A percentile compares a stretch with the other conserved stretches of the same genome.
Evolutionary conservation across 2,329 filamentous ascomycete genomes (phyloP).

Genomic region (Talaromyces sp.): DNA sequence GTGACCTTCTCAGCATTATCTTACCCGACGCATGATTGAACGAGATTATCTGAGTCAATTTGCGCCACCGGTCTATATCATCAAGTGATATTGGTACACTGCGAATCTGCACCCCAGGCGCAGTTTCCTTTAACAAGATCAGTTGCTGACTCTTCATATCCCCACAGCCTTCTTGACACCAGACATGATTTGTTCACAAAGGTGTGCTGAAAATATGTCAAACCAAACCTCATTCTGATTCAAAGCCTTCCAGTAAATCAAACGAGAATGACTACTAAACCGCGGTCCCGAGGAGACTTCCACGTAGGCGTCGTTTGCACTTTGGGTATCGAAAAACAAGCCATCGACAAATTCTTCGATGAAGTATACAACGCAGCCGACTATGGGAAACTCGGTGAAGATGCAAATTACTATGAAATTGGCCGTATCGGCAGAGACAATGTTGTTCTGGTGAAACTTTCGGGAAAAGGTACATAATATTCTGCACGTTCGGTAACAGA

Average conservation of each 20-base stretch:
- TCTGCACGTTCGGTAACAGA: background rate
- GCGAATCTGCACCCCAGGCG: background rate
- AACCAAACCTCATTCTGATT: background rate
- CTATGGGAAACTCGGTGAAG: background rate
- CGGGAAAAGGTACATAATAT: slow-evolving; percentile 10
- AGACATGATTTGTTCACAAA: background rate
- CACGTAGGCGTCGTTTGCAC: slow-evolving; percentile 14
- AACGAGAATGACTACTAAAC: background rate
- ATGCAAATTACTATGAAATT: slow-evolving; percentile 14
- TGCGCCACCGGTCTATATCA: background rate
- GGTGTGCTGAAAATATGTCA: background rate
- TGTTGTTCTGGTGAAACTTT: slow-evolving; percentile 15
- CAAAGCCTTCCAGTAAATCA: background rate
- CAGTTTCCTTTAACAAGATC: background rate
- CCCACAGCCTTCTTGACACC: background rate
- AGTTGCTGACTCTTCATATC: background rate
- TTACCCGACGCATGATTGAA: background rate
- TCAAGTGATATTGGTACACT: background rate
- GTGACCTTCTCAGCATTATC: background rate
- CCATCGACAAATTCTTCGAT: slow-evolving; percentile 14
- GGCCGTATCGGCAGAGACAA: slow-evolving; percentile 13
- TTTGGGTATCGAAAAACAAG: slow-evolving; percentile 12
- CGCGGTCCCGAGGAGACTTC: slow-evolving; percentile 13
- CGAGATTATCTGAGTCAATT: background rate
- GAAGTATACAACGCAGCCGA: slow-evolving; percentile 10